phyloP scores from a whole-genome alignment of 345 rosid species.

The Arabidopsis thaliana region TAIR10.1 NC_003076.8:3762001-3762500 shows the following conservation, averaged over 20 bases:
- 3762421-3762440: background rate
- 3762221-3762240: no score
- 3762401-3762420: background rate
- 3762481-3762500: background rate
- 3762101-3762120: constrained; percentile 62
- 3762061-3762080: constrained; percentile 67
- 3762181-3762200: background rate
- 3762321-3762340: background rate
- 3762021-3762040: constrained; percentile 75
- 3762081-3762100: constrained; percentile 57
- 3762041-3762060: constrained; percentile 85
- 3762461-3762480: background rate
- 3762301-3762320: background rate
- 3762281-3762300: background rate
- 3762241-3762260: background rate
- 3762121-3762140: constrained; percentile 62
- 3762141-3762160: constrained; percentile 53
- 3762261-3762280: background rate
- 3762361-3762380: background rate
- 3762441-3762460: background rate
- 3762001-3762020: constrained; percentile 70
- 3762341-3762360: background rate
- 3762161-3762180: background rate
- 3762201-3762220: background rate
- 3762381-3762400: background rate